Evolutionary conservation across 2,329 filamentous ascomycete species (phyloP).

Genomic region (Xylariaceae sp.): DNA sequence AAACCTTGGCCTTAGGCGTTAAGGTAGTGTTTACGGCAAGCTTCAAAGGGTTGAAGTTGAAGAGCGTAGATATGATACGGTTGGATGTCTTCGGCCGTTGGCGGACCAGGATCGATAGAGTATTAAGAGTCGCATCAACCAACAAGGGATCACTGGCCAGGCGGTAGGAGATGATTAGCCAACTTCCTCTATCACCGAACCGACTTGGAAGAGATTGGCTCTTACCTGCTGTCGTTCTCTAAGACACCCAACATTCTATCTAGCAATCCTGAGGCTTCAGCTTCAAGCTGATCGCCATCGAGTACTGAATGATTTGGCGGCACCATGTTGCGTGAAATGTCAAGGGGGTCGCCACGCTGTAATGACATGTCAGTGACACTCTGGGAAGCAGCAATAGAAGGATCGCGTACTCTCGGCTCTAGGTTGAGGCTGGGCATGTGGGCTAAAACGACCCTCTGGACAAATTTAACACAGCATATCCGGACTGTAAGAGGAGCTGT

Average conservation of each 20-base stretch:
- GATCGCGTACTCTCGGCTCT: slow-evolving; percentile 68
- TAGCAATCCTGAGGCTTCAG: slow-evolving; percentile 83
- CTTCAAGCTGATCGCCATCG: slow-evolving; percentile 75
- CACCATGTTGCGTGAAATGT: slow-evolving; percentile 82
- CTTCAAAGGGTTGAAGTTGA: slow-evolving; percentile 89
- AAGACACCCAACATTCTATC: slow-evolving; percentile 82
- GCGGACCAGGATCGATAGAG: slow-evolving; percentile 75
- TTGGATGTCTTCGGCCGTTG: slow-evolving; percentile 73
- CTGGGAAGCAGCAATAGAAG: neutral
- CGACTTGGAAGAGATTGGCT: neutral
- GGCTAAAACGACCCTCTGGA: slow-evolving; percentile 84
- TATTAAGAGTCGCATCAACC: slow-evolving; percentile 88
- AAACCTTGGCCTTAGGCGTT: slow-evolving; percentile 72
- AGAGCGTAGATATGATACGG: slow-evolving; percentile 77
- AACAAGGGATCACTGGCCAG: slow-evolving; percentile 70
- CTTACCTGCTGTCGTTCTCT: slow-evolving; percentile 77
- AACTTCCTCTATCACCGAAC: neutral
- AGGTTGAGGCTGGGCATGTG: slow-evolving; percentile 79
- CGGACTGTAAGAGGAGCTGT: slow-evolving; percentile 67
- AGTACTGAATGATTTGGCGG: slow-evolving; percentile 78
- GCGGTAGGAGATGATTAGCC: slow-evolving; percentile 10
- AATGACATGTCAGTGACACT: slow-evolving; percentile 23
- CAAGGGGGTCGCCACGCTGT: slow-evolving; percentile 48
- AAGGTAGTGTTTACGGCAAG: slow-evolving; percentile 65
- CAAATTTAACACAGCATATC: slow-evolving; percentile 96